Evolutionary conservation across 2,329 filamentous ascomycete genomes (phyloP).

Genomic region (Chalara sp.): DNA sequence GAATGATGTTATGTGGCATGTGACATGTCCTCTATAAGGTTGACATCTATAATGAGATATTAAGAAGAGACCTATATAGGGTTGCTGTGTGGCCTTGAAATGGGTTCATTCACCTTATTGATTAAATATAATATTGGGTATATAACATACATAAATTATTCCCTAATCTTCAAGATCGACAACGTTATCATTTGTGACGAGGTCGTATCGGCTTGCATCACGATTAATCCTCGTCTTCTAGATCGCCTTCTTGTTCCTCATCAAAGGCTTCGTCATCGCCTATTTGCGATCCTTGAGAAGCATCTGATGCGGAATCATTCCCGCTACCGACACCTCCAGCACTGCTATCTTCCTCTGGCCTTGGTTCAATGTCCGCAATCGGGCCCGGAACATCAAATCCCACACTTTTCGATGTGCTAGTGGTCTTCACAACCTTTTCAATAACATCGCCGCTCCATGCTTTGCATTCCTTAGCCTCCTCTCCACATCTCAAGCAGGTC

Average conservation of each 20-base stretch:
- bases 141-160: no score
- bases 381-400: constrained; percentile 44
- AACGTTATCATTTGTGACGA: no score
- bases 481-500: constrained; percentile 84
- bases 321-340: constrained; percentile 24
- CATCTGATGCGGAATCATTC: constrained; percentile 11
- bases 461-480: constrained; percentile 74
- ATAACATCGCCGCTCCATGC: constrained; percentile 91
- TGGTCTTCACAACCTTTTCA: constrained; percentile 38
- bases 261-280: constrained; percentile 22
- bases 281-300: constrained; percentile 9
- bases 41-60: no score
- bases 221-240: constrained; percentile 17
- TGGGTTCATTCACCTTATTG: no score
- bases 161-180: no score
- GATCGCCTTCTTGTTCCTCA: constrained; percentile 17
- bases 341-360: constrained; percentile 12
- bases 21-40: no score
- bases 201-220: no score
- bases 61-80: no score
- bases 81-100: no score
- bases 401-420: constrained; percentile 45
- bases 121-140: no score
- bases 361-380: constrained; percentile 16
- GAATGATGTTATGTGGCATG: no score